Base-by-base conservation (phyloP, 208 protist species). In the Leishmania martiniquensis region DNA sequence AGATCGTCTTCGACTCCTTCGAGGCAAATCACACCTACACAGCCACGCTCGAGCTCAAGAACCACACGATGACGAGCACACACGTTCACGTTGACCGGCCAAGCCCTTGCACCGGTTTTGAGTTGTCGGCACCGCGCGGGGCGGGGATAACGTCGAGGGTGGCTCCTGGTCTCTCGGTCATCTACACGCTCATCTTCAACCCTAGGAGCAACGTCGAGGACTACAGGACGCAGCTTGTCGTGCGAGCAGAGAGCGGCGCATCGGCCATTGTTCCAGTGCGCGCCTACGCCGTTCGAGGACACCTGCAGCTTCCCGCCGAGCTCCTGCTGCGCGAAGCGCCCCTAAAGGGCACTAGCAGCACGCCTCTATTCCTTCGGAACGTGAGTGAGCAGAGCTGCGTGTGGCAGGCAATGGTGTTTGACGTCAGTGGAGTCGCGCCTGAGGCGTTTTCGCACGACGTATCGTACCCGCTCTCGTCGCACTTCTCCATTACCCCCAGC, bases 361-460 rank as follows among this genome's bases (percentile, higher is more conserved):
- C 93, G 60, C 88, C 94, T 6, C 69, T 99, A 12, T 96, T 98
- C 76, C 78, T 99, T n/a, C 92, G 96, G 45, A 99, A 99, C 85
- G 80, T 77, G 22, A 95, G 81, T 63, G 69, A 71, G 6, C 77
- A 80, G 15, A 82, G 62, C 51, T 96, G 93, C 68, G 72, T 83
- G 37, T 97, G 93, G 92, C 91, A 89, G 44, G 88, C 92, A 0
- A 78, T 83, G 32, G 25, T 85, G 45, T 42, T 87, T 9, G 83
- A 90, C 32, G 22, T 17, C 66, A 49, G 62, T 20, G 34, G 60
- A 42, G 29, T 47, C 73, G 60, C 55, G 1, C 49, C 54, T 10
- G 57, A 37, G 6, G 42, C 55, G 37, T n/a, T 73, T 37, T 29
- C 25, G 20, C 25, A 42, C 25, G 52, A 83, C n/a, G 60, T 65